Conservation (phyloP, 2,329 filamentous ascomycete genomes). For the Sporothrix protearum region DNA sequence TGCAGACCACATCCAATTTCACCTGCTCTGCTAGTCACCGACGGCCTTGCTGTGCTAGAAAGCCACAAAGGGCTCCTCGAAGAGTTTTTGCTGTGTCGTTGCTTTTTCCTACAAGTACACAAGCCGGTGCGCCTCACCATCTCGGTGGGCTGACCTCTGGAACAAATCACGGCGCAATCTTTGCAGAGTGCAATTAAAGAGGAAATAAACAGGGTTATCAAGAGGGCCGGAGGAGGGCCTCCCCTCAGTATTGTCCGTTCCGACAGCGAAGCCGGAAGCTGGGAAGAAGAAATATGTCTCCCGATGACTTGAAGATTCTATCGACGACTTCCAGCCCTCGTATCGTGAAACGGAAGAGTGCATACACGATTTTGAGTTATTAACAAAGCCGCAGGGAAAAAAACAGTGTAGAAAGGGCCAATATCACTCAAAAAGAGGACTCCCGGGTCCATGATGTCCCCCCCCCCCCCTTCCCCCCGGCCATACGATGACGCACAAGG, state of each 20-base stretch:
- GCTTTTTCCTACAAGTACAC: background rate
- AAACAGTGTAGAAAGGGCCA: background rate
- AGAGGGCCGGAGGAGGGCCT: background rate
- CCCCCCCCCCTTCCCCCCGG: background rate
- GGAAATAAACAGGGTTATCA: background rate
- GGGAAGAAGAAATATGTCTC: background rate
- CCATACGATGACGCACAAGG: background rate
- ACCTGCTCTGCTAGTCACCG: background rate
- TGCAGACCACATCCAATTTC: background rate
- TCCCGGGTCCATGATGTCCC: no score
- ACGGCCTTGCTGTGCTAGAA: background rate
- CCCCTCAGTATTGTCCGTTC: background rate
- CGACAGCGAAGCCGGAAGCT: background rate
- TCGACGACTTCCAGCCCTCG: background rate
- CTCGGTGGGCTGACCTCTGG: background rate
- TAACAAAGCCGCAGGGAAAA: background rate
- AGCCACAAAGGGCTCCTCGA: background rate
- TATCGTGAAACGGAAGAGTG: constrained; percentile 14
- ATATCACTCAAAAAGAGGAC: background rate
- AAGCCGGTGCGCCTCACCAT: background rate
- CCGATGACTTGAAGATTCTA: background rate
- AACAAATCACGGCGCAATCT: background rate
- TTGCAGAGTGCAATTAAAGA: background rate
- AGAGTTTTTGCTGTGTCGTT: background rate
- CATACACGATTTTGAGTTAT: background rate